Base-by-base conservation (phyloP, 2,329 filamentous ascomycete genomes). In the Venturia oleaginea region DNA sequence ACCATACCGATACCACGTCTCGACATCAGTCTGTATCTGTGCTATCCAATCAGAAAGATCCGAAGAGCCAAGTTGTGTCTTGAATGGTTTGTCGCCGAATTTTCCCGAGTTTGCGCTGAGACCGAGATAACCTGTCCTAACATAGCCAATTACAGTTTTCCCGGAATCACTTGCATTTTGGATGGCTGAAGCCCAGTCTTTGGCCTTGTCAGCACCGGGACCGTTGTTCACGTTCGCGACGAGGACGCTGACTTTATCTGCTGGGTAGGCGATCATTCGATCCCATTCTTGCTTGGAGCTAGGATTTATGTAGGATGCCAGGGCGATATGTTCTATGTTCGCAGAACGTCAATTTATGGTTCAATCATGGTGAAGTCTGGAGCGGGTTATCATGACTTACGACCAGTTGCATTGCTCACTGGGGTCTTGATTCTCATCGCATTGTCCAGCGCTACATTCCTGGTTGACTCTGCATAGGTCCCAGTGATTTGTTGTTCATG, bases 1-100 rank as follows among this genome's bases (percentile, higher is more conserved):
- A 10, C 30, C 24, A 4, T 60, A 60, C 38, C 59, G 17, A 55
- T 67, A 71, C 69, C 70, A 71, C 51, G 48, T 57, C 59, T 71
- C 69, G 61, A 71, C 67, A 63, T 71, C 70, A 43, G 55, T 32
- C 59, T 70, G 66, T 43, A 71, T 71, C 59, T 71, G 69, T 4
- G 69, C 61, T 10, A 65, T 61, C 70, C 70, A 71, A 61, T 71
- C 69, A 15, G 65, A 65, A 1, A 67, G 61, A 13, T 67, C 64
- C 37, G 30, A 27, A 4, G 68, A 70, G 38, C 68, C 68, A 1
- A 71, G 69, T 22, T 67, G 67, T 65, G 68, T 68, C 34, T 60
- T 40, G 37, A 60, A 60, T 11, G 24, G 57, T 42, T 54, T 10
- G 22, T n/a, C 11, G 15, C 48, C 48, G 15, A 54, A 24, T 24